Evolutionary conservation across 2,329 filamentous ascomycete genomes (phyloP).

Genomic region (Paraphaeosphaeria minitans): DNA sequence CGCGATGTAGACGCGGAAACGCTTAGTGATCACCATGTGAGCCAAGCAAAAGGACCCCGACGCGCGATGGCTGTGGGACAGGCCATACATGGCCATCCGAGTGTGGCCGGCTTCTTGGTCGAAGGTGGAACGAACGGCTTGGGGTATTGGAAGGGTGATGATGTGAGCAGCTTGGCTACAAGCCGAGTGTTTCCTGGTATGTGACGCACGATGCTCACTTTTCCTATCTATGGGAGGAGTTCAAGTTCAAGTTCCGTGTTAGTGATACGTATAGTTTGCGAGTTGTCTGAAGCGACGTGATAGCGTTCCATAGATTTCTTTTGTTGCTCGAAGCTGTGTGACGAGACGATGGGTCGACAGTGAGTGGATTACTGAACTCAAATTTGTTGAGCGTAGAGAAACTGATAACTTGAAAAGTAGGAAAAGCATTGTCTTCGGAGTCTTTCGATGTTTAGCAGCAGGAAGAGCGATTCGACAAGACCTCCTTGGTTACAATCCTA

Average conservation of each 20-base stretch:
- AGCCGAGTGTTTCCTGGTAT: constrained; percentile 8
- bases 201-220: not conserved
- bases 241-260: not conserved
- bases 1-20: not conserved
- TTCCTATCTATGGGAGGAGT: not conserved
- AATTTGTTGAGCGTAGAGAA: too few relatives aligned
- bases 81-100: constrained; percentile 2
- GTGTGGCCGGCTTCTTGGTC: not conserved
- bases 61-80: not conserved
- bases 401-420: too few relatives aligned
- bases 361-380: too few relatives aligned
- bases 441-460: too few relatives aligned
- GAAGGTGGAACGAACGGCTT: constrained; percentile 3
- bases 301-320: not conserved
- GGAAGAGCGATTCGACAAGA: too few relatives aligned
- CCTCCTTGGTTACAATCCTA: too few relatives aligned
- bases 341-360: not conserved
- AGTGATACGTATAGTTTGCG: not conserved
- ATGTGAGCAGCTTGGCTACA: constrained; percentile 8
- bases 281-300: not conserved
- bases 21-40: constrained; percentile 2
- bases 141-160: constrained; percentile 10
- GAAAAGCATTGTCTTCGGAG: too few relatives aligned
- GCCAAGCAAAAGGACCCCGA: not conserved
- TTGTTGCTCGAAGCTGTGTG: not conserved